Conservation (phyloP, 1,284 basidiomycete genomes). For the Vanrija sp. region DNA sequence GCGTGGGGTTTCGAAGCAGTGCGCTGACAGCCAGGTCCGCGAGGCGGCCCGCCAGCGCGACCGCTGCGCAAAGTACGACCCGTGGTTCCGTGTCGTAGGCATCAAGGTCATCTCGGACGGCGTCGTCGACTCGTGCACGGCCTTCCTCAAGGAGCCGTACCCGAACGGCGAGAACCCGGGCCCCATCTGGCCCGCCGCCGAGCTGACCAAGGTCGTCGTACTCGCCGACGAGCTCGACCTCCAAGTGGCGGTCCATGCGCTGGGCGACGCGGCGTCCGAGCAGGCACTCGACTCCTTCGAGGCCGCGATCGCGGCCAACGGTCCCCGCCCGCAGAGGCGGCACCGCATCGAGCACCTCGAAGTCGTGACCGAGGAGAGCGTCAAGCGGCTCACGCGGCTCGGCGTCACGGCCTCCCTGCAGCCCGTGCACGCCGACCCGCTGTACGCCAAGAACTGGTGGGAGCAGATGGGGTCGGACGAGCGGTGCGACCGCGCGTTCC, state of each 20-base stretch:
- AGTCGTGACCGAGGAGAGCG: conserved; percentile 19
- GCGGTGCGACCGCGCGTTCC: conserved; percentile 29
- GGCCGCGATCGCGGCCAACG: conserved; percentile 21
- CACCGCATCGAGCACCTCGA: conserved; percentile 39
- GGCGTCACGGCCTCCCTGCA: conserved; percentile 34
- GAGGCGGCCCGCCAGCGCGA: conserved; percentile 21
- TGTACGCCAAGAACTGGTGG: conserved; percentile 28
- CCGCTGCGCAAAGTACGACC: conserved; percentile 10
- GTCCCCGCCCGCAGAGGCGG: conserved; percentile 10
- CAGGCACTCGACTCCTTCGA: conserved; percentile 33
- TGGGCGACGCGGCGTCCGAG: conserved; percentile 35
- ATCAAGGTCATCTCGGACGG: conserved; percentile 40
- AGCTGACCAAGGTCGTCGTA: conserved; percentile 22
- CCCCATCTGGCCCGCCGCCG: conserved; percentile 31
- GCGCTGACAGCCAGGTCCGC: conserved; percentile 8
- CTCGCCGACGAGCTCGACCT: conserved; percentile 29
- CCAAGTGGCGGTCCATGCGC: conserved; percentile 34
- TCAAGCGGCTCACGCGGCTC: conserved; percentile 23
- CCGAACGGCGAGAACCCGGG: conserved; percentile 18
- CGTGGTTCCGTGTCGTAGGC: conserved; percentile 25
- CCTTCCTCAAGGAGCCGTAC: conserved; percentile 33
- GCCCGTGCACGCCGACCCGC: conserved; percentile 36
- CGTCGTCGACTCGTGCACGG: conserved; percentile 36
- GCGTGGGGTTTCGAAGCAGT: no score
- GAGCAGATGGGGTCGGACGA: conserved; percentile 23